A percentile compares a stretch with the other conserved stretches of the same genome.
phyloP scores from a whole-genome alignment of 768 basidiomycete species.

The Solioccasus polychromus region DNA sequence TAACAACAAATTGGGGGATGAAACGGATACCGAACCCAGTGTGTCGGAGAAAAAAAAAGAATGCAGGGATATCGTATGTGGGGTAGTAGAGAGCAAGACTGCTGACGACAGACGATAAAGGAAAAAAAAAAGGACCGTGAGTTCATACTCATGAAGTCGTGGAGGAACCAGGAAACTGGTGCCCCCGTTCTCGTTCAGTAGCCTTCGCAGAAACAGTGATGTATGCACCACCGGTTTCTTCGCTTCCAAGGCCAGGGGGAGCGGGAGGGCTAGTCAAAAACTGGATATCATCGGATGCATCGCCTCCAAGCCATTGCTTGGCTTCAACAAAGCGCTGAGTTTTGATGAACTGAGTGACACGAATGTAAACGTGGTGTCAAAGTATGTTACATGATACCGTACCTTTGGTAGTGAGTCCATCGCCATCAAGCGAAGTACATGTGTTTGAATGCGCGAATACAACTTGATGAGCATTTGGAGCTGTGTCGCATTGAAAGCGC shows the following conservation, averaged over 20 bases:
- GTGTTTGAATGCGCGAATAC: constrained; percentile 95
- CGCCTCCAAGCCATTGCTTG: constrained; percentile 75
- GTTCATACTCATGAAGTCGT: constrained; percentile 26
- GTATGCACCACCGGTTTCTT: constrained; percentile 82
- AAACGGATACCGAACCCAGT: constrained; percentile 24
- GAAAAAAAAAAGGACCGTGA: constrained; percentile 11
- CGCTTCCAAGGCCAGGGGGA: constrained; percentile 66
- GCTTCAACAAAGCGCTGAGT: constrained; percentile 78
- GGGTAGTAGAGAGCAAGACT: constrained; percentile 23
- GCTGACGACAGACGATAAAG: constrained; percentile 12
- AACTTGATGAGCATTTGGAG: constrained; percentile 88
- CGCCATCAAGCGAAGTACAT: constrained; percentile 97
- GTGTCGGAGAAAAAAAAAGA: constrained; percentile 12
- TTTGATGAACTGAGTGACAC: constrained; percentile 71
- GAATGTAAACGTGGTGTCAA: constrained; percentile 9
- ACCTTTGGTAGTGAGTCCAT: constrained; percentile 99
- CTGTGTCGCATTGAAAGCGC: constrained; percentile 90
- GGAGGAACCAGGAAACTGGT: constrained; percentile 25
- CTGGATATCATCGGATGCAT: constrained; percentile 62
- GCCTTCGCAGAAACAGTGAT: constrained; percentile 82
- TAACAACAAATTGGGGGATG: constrained; percentile 21
- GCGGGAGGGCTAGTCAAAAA: constrained; percentile 56
- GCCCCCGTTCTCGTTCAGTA: constrained; percentile 55
- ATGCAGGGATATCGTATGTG: constrained; percentile 29
- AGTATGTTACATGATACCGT: constrained; percentile 14